Evolutionary conservation across 805 yeast genomes (phyloP), one percentile per base, ranked within the genome.

Genomic region (Teunomyces pallodes): DNA sequence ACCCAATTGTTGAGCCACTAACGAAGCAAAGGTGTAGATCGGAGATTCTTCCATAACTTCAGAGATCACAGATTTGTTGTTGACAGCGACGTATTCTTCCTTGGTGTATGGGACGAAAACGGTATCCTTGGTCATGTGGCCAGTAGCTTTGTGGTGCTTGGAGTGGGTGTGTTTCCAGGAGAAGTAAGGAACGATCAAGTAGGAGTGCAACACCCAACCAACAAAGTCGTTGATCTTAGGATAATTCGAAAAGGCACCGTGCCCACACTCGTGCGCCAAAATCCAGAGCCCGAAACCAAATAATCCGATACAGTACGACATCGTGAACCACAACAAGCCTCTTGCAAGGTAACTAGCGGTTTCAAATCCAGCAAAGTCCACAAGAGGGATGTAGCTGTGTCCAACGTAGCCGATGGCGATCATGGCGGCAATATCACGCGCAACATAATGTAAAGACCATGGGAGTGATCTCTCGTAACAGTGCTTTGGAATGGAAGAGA

Each of bases 191-290:
- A 89, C 96, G 59, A 87, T 65, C 58, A 87, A 72, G 62, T 79
- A 81, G 14, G 92, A 85, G 72, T 88, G 96, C 53, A 89, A 71
- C 35, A 86, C 65, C 95, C 95, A 88, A 41, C 96, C 96, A 40
- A 84, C 86, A 35, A 81, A 67, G 67, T 89, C 92, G 67, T 89
- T 87, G 54, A 87, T 82, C 71, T 76, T 67, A 35, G 82, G 82
- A 62, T 82, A 83, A 59, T 85, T 87, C 35, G 86, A 77, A 67
- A 89, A 89, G 17, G 96, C 96, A 57, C 82, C 86, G 66, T 88
- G 96, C 51, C 96, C 96, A 75, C 96, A 88, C 69, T 88, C 96
- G 68, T 88, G 96, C 46, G 95, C 94, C 70, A 88, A 62, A 43
- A 88, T 86, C 96, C 96, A 88, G 43, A 84, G 46, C 42, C 96